These are phyloP conservation scores for Solanum dulcamara DNA, from an alignment of 257 asterid genomes.

Conservation along the genomic window DNA sequence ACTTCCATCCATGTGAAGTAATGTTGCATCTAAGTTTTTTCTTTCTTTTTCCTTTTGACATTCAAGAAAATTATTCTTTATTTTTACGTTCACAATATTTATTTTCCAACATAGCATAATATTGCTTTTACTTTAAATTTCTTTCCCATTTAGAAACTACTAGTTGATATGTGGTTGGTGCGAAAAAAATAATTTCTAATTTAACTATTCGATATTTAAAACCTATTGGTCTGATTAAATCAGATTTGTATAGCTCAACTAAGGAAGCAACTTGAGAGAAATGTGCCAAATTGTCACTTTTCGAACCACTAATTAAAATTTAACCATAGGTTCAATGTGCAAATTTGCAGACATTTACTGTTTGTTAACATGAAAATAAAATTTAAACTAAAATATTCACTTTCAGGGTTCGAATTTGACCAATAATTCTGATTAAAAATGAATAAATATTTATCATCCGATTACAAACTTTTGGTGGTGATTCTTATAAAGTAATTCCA, in stretches of 20 bases:
- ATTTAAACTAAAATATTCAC: neutral
- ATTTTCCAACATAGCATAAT: neutral
- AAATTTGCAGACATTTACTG: neutral
- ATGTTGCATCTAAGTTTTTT: neutral
- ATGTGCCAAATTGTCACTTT: neutral
- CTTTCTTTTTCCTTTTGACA: neutral
- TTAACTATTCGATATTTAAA: neutral
- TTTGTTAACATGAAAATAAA: neutral
- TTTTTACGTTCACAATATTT: neutral
- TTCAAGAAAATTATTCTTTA: neutral
- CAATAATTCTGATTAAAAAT: neutral
- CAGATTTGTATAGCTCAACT: neutral
- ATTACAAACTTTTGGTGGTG: rapidly evolving
- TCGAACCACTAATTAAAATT: neutral
- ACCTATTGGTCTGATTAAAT: neutral
- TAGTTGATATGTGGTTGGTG: neutral
- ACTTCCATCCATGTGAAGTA: neutral
- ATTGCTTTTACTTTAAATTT: neutral
- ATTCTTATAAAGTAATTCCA: neutral
- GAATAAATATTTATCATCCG: neutral
- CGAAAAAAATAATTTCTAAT: neutral
- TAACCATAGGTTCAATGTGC: neutral
- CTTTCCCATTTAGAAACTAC: neutral
- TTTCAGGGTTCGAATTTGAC: rapidly evolving
- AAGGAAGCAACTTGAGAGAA: neutral